Evolutionary conservation across 441 rosid species (phyloP), one percentile per base, ranked within the genome.

Genomic region (Omphalea diandra): DNA sequence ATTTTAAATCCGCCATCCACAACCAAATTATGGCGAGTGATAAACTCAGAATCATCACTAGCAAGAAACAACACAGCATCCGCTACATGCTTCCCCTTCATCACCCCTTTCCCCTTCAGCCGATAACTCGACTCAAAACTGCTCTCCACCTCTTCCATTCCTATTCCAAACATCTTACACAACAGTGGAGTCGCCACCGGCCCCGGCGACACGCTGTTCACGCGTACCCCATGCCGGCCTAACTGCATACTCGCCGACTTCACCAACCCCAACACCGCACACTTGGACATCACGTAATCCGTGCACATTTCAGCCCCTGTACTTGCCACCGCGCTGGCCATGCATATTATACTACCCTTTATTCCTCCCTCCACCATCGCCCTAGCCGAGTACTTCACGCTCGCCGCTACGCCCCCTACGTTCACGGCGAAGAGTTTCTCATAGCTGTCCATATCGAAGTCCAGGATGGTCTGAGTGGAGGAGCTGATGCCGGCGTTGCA

Each of bases 1-100:
- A 2, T 1, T 55, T 55, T 55, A 27, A 14, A 55, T 69, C 54
- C 75, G 4, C 77, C 85, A 26, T 84, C 87, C 1, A 84, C 82
- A 7, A 47, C 63, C 66, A 82, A n/a, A 31, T 83, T 72, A 53
- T 81, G 82, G 1, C 85, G 83, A 0, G 72, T 79, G 4, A 83
- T 24, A 31, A 81, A 65, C 67, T 57, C 70, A 1, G 85, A 73
- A 24, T 82, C 84, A 0, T 32, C 59, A 8, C 69, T 58, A 0
- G 87, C 81, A 20, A 82, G 85, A 49, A 81, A 81, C 71, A 79
- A 2, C 32, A 75, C 82, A 17, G 82, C 82, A 38, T 81, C 80
- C 12, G 83, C 84, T 24, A 76, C 75, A 32, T 77, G 71, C 43
- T 50, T 40, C 15, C 1, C 56, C 43, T 58, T 77, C 54, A 77